Conservation (phyloP, 345 rosid genomes). For the Gynandropsis gynandra region DNA sequence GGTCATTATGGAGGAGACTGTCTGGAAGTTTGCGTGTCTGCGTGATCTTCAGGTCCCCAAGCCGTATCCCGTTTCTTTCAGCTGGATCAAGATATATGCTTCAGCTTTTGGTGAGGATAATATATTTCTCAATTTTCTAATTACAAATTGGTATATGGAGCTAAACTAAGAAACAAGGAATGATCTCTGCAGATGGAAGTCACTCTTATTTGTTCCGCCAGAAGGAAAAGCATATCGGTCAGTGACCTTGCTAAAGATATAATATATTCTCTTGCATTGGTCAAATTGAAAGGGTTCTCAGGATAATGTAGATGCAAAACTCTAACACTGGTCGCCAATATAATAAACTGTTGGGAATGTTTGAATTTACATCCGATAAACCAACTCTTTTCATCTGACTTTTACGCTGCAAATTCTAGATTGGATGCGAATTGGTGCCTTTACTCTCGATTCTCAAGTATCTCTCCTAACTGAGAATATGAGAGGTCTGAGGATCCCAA, state of each 20-base stretch:
- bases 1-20: conserved; percentile 52
- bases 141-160: not conserved
- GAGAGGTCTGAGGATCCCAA: conserved; percentile 33
- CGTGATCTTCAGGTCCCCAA: conserved; percentile 82
- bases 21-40: conserved; percentile 78
- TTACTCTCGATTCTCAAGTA: conserved; percentile 50
- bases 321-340: not conserved
- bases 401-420: conserved; percentile 42
- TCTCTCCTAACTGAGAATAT: conserved; percentile 60
- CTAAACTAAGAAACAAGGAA: conserved; percentile 6
- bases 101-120: conserved; percentile 52
- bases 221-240: conserved; percentile 75
- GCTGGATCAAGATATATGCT: conserved; percentile 70
- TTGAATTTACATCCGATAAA: conserved; percentile 3
- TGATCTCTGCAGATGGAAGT: conserved; percentile 60
- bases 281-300: not conserved
- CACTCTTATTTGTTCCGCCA: conserved; percentile 71
- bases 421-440: conserved; percentile 95
- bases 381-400: not conserved
- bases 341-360: not conserved
- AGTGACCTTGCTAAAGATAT: conserved; percentile 16
- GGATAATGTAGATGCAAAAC: not conserved
- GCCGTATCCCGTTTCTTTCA: conserved; percentile 37
- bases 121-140: not conserved
- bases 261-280: conserved; percentile 9